Evolutionary conservation across 139 green algal genomes (phyloP).

Genomic region (Bryopsis sp.): DNA sequence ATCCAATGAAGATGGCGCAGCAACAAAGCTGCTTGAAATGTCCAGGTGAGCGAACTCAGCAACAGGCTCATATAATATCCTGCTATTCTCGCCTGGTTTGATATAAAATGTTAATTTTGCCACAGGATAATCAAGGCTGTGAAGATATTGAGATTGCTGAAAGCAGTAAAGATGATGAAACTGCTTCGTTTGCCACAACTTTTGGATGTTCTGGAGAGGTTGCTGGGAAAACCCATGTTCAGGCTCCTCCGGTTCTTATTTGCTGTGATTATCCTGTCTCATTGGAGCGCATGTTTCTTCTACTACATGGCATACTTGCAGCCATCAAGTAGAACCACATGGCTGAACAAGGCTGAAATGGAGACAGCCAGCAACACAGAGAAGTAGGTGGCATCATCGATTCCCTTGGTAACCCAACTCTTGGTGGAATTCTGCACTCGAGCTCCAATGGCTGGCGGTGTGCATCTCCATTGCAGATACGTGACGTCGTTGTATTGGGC

Average conservation of each 20-base stretch:
- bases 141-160: constrained; percentile 33
- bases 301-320: constrained; percentile 35
- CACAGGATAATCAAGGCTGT: constrained; percentile 1
- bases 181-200: constrained; percentile 26
- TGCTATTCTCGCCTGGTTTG: no score
- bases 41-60: no score
- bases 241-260: constrained; percentile 25
- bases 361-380: no score
- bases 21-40: no score
- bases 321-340: no score
- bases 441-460: background rate
- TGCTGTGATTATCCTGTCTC: constrained; percentile 25
- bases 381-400: no score
- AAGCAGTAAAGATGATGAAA: constrained; percentile 29
- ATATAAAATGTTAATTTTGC: background rate
- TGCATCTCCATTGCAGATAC: constrained; percentile 15
- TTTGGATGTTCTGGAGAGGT: constrained; percentile 24
- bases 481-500: constrained; percentile 30
- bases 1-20: background rate
- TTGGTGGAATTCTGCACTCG: no score
- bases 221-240: background rate
- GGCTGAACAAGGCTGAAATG: no score
- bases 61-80: no score
- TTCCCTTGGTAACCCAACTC: no score
- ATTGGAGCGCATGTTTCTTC: constrained; percentile 37